Conservation (phyloP, 257 asterid genomes). For the Verbena officinalis region DNA sequence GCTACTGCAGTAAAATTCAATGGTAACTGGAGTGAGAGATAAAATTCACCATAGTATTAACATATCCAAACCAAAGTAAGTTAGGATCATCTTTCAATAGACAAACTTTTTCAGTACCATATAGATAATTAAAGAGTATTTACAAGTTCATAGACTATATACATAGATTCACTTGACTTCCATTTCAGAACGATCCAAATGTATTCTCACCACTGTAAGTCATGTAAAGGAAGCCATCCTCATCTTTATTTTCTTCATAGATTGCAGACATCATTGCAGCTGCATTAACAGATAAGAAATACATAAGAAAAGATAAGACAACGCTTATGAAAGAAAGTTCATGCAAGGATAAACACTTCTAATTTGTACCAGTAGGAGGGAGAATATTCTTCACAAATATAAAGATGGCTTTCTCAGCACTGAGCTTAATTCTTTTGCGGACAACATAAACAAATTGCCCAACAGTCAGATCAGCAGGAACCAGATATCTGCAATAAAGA, state of each 20-base stretch:
- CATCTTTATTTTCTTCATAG: constrained; percentile 76
- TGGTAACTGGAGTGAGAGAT: constrained; percentile 13
- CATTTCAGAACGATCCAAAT: constrained; percentile 60
- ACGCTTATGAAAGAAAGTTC: not conserved
- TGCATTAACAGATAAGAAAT: constrained; percentile 26
- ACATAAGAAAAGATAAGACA: not conserved
- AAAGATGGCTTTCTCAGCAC: constrained; percentile 98
- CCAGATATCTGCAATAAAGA: constrained; percentile 71
- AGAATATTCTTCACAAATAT: constrained; percentile 93
- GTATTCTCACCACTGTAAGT: constrained; percentile 86
- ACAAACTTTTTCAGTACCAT: constrained; percentile 30
- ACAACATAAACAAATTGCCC: constrained; percentile 98
- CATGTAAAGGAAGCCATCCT: constrained; percentile 81
- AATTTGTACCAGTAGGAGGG: constrained; percentile 84
- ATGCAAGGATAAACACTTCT: not conserved
- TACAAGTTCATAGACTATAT: constrained; percentile 49
- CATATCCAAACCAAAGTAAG: constrained; percentile 33
- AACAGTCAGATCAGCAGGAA: constrained; percentile 96
- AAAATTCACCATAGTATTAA: constrained; percentile 17
- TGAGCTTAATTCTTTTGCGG: constrained; percentile 95
- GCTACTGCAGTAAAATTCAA: not conserved
- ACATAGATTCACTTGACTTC: constrained; percentile 38
- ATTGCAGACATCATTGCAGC: constrained; percentile 85
- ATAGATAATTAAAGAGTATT: constrained; percentile 39
- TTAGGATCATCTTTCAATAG: not conserved